phyloP scores from a whole-genome alignment of 1,139 yeast species.

The Hemisphaericaspora xylofermentans region DNA sequence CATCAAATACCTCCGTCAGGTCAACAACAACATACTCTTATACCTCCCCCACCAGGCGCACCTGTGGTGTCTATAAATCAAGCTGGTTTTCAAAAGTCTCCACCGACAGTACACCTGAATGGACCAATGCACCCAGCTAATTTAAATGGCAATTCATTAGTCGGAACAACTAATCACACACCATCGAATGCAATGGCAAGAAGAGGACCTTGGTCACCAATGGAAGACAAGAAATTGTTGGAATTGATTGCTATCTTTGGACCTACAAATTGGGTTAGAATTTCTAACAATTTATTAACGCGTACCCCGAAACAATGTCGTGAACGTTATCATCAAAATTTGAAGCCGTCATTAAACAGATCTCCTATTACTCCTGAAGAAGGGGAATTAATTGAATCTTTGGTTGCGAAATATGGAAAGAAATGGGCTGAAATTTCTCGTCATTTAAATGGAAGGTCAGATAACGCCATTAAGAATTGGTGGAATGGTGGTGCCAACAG shows the following conservation, averaged over 20 bases:
- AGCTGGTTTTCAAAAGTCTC: not conserved
- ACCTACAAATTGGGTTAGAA: conserved; percentile 90
- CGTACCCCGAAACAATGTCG: conserved; percentile 92
- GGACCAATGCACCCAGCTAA: not conserved
- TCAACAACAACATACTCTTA: conserved; percentile 2
- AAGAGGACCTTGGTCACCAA: conserved; percentile 90
- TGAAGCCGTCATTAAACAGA: conserved; percentile 80
- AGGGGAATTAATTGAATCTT: conserved; percentile 74
- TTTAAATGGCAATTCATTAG: conserved; percentile 1
- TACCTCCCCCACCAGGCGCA: conserved; percentile 2
- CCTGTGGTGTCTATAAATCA: not conserved
- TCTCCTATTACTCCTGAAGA: conserved; percentile 84
- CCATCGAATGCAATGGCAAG: conserved; percentile 17
- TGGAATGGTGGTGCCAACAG: conserved; percentile 94
- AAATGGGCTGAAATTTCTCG: conserved; percentile 95
- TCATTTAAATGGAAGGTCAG: conserved; percentile 81
- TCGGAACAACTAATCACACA: not conserved
- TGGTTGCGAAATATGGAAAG: conserved; percentile 80
- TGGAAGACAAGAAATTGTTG: conserved; percentile 73
- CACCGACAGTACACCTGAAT: conserved; percentile 2
- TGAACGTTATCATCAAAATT: conserved; percentile 88
- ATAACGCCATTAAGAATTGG: conserved; percentile 93
- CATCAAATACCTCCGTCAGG: conserved; percentile 1
- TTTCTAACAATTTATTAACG: conserved; percentile 69
- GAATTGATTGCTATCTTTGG: conserved; percentile 72